Evolutionary conservation across 805 yeast species (phyloP), one percentile per base, ranked within the genome.

Genomic region (Starmerella lactis-condensi): DNA sequence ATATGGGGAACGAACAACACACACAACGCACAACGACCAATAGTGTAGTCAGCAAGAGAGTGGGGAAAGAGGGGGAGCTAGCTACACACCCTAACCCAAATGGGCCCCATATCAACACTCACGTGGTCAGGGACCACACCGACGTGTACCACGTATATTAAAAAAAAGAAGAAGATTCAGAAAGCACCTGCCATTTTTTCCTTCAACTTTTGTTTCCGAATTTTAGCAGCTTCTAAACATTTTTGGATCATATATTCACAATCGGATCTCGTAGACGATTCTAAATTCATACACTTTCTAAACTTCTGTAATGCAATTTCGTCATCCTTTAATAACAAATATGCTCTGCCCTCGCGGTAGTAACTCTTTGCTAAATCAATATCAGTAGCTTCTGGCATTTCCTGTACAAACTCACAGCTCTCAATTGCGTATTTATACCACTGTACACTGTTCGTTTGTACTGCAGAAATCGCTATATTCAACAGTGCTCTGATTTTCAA

Each of bases 331-430:
- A 63, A 56, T 7, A 64, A 53, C 35, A 67, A 50, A 44, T 69
- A 62, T 0, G 85, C 93, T 47, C 63, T 56, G 26, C 91, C 94
- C 52, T 79, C 69, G 50, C 95, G 71, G 58, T 74, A 82, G 22
- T 68, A 57, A 0, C 94, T 93, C 57, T 83, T 83, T 10, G 92
- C 79, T 47, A 65, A 67, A 13, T 77, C 69, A 38, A 67, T 65
- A 26, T 68, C 75, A 32, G 68, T 75, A 2, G 45, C 52, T 14
- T 17, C 14, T 6, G 65, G 43, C 43, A 45, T 67, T 25, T 65
- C 77, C 22, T 77, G 58, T 1, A 78, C 93, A 22, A 67, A 67
- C 1, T 70, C 60, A 2, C 91, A 64, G 5, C 75, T 68, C 17
- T 58, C 54, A 26, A 78, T 50, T 0, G 71, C 69, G 20, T 60